Evolutionary conservation across 106 monocot species (phyloP).

Genomic region (Dactylorhiza incarnata): DNA sequence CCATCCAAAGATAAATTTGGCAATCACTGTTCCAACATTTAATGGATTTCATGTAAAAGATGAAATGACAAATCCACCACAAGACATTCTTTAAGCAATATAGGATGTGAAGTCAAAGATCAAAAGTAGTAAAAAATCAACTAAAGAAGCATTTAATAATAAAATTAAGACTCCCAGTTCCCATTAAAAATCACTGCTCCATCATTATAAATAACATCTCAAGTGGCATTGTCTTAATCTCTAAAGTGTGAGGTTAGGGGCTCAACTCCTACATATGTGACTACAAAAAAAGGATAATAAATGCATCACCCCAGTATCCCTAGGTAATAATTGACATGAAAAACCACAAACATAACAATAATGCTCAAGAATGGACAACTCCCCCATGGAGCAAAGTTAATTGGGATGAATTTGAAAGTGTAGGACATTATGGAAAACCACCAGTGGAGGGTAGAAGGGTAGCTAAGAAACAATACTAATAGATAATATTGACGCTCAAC

Average conservation of each 20-base stretch:
- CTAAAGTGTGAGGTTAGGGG: not conserved
- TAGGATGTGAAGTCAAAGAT: not conserved
- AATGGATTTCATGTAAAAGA: not conserved
- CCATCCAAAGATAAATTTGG: not conserved
- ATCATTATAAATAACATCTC: not conserved
- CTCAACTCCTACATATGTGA: not conserved
- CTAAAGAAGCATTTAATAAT: not conserved
- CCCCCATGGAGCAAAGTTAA: not conserved
- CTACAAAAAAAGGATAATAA: not conserved
- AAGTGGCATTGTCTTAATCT: not conserved
- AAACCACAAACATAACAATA: not conserved
- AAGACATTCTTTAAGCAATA: not conserved
- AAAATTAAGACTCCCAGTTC: not conserved
- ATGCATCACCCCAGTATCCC: not conserved
- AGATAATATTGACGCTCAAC: not conserved
- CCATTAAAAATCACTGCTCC: not conserved
- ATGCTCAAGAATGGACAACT: not conserved
- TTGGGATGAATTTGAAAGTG: not conserved
- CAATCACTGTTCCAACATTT: not conserved
- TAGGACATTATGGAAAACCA: not conserved
- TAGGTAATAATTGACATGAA: not conserved
- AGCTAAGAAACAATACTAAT: not conserved
- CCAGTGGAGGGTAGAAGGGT: not conserved
- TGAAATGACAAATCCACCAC: not conserved
- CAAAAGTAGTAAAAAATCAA: not conserved